phyloP scores from a whole-genome alignment of 1,139 yeast genomes.

The Hyphopichia buzzinii region DNA sequence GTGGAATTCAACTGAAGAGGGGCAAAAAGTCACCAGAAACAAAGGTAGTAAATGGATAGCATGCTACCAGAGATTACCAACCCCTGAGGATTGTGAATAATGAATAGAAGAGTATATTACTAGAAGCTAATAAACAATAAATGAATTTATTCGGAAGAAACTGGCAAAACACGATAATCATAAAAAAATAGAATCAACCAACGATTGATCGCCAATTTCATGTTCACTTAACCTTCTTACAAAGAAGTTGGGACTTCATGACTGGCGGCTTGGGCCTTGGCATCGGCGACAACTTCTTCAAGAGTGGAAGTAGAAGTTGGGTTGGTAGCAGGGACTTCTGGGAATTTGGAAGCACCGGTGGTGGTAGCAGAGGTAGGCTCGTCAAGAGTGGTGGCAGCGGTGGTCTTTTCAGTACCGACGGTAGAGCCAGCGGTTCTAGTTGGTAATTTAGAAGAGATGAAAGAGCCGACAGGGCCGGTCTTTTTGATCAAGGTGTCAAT shows the following conservation, averaged over 20 bases:
- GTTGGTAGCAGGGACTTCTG: constrained; percentile 35
- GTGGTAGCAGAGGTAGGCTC: constrained; percentile 18
- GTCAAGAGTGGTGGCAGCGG: constrained; percentile 22
- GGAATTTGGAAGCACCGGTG: constrained; percentile 45
- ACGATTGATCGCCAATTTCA: too few relatives aligned
- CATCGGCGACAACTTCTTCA: constrained; percentile 25
- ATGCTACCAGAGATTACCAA: constrained; percentile 75
- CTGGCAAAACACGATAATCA: constrained; percentile 1
- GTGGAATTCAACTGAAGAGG: constrained; percentile 94
- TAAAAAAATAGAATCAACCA: not conserved
- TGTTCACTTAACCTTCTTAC: constrained; percentile 1
- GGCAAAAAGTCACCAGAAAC: constrained; percentile 91
- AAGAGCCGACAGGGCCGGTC: constrained; percentile 63
- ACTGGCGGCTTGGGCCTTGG: constrained; percentile 12
- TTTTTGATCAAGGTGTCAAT: constrained; percentile 47
- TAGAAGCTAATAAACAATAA: not conserved
- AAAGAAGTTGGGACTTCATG: constrained; percentile 5
- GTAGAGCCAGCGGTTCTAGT: constrained; percentile 74
- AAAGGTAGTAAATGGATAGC: constrained; percentile 86
- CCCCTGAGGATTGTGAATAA: constrained; percentile 42
- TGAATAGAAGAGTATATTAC: not conserved
- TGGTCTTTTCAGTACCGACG: constrained; percentile 48
- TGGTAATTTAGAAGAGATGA: constrained; percentile 58
- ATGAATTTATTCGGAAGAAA: not conserved
- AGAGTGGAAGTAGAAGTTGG: constrained; percentile 21